phyloP scores from a whole-genome alignment of 208 protist species.

The Leptomonas seymouri region DNA sequence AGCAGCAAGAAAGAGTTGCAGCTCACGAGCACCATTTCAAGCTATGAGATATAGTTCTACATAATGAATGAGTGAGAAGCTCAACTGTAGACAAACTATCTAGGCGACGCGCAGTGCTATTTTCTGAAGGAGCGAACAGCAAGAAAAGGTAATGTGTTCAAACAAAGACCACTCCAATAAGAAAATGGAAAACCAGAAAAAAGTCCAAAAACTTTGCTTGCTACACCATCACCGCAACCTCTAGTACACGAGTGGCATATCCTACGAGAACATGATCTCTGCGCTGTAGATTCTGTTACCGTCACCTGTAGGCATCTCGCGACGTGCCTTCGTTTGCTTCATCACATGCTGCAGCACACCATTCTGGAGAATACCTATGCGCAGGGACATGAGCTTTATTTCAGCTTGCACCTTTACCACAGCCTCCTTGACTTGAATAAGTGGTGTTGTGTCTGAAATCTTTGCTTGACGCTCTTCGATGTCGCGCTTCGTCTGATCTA shows the following conservation, averaged over 20 bases:
- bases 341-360: slow-evolving; percentile 88
- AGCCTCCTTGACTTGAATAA: slow-evolving; percentile 91
- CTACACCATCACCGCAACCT: no score
- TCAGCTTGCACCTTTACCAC: slow-evolving; percentile 83
- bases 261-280: slow-evolving; percentile 26
- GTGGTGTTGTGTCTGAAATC: slow-evolving; percentile 87
- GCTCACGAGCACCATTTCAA: no score
- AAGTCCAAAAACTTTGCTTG: not conserved
- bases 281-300: slow-evolving; percentile 27
- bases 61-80: not conserved
- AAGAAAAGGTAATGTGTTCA: not conserved
- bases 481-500: slow-evolving; percentile 86
- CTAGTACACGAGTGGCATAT: no score
- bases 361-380: slow-evolving; percentile 90
- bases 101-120: no score
- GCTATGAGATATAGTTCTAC: no score
- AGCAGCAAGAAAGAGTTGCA: no score
- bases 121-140: not conserved
- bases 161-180: not conserved
- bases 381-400: slow-evolving; percentile 90
- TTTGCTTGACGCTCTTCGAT: slow-evolving; percentile 88
- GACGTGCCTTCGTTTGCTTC: slow-evolving; percentile 75
- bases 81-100: not conserved
- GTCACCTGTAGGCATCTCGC: slow-evolving; percentile 39
- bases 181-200: not conserved